Evolutionary conservation across 495 filamentous ascomycete genomes (phyloP).

Genomic region (Aspergillus ostianus): DNA sequence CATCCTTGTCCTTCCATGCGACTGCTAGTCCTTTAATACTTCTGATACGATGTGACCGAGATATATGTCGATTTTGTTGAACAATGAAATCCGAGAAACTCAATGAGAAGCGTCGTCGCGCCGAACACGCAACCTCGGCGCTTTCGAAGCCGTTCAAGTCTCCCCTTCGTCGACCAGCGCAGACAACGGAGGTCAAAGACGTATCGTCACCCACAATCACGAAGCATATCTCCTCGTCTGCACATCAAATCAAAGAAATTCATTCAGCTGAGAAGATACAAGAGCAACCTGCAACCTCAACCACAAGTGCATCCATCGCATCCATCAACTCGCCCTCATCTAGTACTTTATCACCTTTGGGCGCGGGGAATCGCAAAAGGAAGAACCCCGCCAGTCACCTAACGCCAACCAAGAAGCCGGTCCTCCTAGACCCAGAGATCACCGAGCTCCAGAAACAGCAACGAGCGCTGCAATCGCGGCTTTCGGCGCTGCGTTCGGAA

Average conservation of each 20-base stretch:
- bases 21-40: background rate
- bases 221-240: constrained; percentile 10
- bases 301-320: background rate
- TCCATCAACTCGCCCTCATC: constrained; percentile 4
- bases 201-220: constrained; percentile 11
- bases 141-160: constrained; percentile 70
- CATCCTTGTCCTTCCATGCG: background rate
- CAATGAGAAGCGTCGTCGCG: constrained; percentile 54
- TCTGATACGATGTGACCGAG: background rate
- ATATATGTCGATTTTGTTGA: background rate
- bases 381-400: constrained; percentile 6
- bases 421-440: constrained; percentile 20
- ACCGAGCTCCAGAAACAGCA: constrained; percentile 16
- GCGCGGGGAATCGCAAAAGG: constrained; percentile 11
- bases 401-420: constrained; percentile 12
- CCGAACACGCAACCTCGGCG: constrained; percentile 46
- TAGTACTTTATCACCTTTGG: constrained; percentile 6
- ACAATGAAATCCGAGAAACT: constrained; percentile 23
- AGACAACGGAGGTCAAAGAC: constrained; percentile 11
- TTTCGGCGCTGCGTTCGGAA: constrained; percentile 33
- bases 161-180: constrained; percentile 47
- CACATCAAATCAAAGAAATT: constrained; percentile 2
- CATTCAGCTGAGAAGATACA: background rate
- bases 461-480: constrained; percentile 31
- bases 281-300: background rate